phyloP scores from a whole-genome alignment of 495 filamentous ascomycete genomes.

The Emericellopsis terricola region DNA sequence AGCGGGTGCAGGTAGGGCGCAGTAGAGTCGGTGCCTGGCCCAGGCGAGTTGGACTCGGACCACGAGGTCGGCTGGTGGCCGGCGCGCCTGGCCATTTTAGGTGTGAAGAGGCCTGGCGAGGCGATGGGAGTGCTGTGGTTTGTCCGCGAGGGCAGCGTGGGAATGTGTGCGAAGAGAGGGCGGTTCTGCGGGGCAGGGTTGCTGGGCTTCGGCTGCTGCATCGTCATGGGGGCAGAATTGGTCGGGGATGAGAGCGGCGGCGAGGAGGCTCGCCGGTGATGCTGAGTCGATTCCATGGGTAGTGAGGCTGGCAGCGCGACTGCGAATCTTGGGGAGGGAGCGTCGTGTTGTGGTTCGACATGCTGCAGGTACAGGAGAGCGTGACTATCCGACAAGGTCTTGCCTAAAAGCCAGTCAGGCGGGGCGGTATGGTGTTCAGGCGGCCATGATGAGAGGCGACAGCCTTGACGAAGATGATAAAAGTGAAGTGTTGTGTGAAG shows the following conservation, averaged over 20 bases:
- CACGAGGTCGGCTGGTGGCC: constrained; percentile 14
- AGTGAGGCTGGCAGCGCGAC: too few species aligned
- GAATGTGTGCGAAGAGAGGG: neutral
- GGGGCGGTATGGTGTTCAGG: neutral
- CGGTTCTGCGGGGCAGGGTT: neutral
- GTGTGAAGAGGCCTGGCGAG: constrained; percentile 49
- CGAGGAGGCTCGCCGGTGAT: neutral
- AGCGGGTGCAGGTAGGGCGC: constrained; percentile 47
- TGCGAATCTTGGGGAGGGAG: neutral
- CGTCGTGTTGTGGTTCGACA: neutral
- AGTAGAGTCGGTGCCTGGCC: constrained; percentile 13
- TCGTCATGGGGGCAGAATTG: neutral
- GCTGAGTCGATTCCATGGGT: neutral
- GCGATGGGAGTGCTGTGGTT: constrained; percentile 49
- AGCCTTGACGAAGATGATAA: too few species aligned
- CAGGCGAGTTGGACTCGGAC: constrained; percentile 30
- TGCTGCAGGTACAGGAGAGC: neutral
- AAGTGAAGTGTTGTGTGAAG: too few species aligned
- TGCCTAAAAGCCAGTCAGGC: too few species aligned
- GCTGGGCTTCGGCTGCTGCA: constrained; percentile 1
- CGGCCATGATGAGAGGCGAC: neutral
- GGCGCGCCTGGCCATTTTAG: constrained; percentile 23
- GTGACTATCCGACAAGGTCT: too few species aligned
- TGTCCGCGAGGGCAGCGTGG: constrained; percentile 18
- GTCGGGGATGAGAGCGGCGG: neutral